phyloP scores from a whole-genome alignment of 495 filamentous ascomycete genomes.

The Penicillium longicatenatum region DNA sequence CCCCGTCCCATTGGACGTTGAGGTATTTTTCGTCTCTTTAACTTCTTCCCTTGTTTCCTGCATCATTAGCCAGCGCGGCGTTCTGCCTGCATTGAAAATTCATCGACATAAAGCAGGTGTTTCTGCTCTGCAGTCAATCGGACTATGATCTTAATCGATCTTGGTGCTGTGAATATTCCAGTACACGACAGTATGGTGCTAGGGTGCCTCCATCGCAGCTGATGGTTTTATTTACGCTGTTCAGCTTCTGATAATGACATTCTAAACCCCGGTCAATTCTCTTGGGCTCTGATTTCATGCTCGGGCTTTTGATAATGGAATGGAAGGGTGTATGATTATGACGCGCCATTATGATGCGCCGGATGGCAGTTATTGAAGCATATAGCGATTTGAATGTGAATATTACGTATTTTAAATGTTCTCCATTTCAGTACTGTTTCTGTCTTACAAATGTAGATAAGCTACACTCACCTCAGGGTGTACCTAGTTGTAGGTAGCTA shows the following conservation, averaged over 20 bases:
- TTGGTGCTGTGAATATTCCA: constrained; percentile 1
- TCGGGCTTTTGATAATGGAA: constrained; percentile 1
- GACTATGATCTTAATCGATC: constrained; percentile 8
- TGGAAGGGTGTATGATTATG: constrained; percentile 23
- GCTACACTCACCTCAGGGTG: background rate
- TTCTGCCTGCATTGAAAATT: constrained; percentile 8
- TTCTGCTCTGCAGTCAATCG: background rate
- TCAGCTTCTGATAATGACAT: constrained; percentile 6
- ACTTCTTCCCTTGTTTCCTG: background rate
- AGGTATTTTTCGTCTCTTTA: constrained; percentile 5
- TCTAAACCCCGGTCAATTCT: background rate
- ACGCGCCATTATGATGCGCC: too few species aligned
- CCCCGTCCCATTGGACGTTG: background rate
- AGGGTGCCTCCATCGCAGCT: constrained; percentile 14
- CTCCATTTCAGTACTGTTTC: background rate
- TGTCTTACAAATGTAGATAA: background rate
- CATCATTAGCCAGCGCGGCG: constrained; percentile 9
- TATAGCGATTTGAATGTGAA: constrained; percentile 19
- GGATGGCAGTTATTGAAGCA: constrained; percentile 17
- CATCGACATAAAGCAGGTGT: constrained; percentile 5
- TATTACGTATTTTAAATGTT: background rate
- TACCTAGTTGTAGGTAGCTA: too few species aligned
- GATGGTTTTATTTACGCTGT: constrained; percentile 24
- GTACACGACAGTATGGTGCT: constrained; percentile 17
- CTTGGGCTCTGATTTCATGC: background rate